Evolutionary conservation across 2,329 filamentous ascomycete genomes (phyloP).

Genomic region (Raffaelea deltoideospora): DNA sequence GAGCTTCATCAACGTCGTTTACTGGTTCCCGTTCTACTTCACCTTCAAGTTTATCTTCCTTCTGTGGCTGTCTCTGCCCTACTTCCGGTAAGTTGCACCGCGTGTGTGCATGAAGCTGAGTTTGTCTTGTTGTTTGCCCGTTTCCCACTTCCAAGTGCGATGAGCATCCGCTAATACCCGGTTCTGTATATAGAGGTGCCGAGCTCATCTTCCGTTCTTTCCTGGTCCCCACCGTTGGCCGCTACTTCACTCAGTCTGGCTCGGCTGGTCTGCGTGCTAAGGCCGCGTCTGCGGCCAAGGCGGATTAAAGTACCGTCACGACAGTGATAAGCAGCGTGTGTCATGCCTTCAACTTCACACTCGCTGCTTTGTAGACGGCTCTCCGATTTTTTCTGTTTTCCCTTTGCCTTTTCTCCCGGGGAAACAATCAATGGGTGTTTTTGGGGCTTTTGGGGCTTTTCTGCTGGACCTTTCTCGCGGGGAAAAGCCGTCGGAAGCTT

Average conservation of each 20-base stretch:
- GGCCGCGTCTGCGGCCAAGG: conserved; percentile 62
- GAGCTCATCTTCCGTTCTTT: conserved; percentile 95
- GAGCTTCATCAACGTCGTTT: conserved; percentile 70
- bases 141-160: too few relatives aligned
- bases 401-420: too few relatives aligned
- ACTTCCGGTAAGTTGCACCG: conserved; percentile 69
- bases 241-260: conserved; percentile 62
- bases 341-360: too few relatives aligned
- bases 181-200: conserved; percentile 53
- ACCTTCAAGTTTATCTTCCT: conserved; percentile 98
- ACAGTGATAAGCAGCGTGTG: too few relatives aligned
- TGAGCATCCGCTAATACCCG: too few relatives aligned
- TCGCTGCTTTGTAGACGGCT: neutral
- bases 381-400: neutral
- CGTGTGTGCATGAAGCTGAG: too few relatives aligned
- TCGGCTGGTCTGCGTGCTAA: conserved; percentile 80
- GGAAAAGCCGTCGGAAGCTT: too few relatives aligned
- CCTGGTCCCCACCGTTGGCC: conserved; percentile 77
- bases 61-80: conserved; percentile 92
- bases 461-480: too few relatives aligned
- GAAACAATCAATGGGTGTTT: too few relatives aligned
- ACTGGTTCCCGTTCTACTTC: conserved; percentile 99
- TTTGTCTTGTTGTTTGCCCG: too few relatives aligned
- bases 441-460: too few relatives aligned
- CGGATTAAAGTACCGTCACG: too few relatives aligned